Evolutionary conservation across 2,329 filamentous ascomycete species (phyloP), one percentile per base, ranked within the genome.

Genomic region (Fusarium goolgardi): DNA sequence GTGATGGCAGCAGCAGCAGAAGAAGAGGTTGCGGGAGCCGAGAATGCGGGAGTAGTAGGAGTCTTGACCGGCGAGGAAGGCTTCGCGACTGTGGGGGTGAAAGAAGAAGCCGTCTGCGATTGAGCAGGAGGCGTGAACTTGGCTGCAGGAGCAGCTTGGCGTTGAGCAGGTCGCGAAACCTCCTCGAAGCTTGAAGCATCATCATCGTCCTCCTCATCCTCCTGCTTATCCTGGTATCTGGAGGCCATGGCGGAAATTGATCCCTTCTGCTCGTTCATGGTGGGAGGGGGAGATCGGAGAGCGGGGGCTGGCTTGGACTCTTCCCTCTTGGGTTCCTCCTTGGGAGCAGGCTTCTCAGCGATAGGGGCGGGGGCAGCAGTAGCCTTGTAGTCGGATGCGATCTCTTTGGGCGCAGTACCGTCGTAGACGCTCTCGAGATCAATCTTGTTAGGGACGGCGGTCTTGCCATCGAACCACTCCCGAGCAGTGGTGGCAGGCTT

Each of bases 361-460:
- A 78, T 77, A 49, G 82, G 77, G 34, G 80, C 74, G 25, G 85
- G 78, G 25, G 83, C 75, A 1, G 84, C 78, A 50, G 82, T 78
- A 15, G 90, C 83, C 78, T 90, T 91, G 78, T 88, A 89, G 72
- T 92, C 88, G 9, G 89, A 82, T 7, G 91, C 77, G 20, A 97
- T 86, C 80, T 97, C 93, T 72, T 91, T 88, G 6, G 93, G 89
- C 8, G 90, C 91, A 65, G 87, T 87, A 55, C 94, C 94, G 40
- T 97, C 93, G 79, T 96, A 98, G 47, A 98, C 80, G 73, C 92
- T 94, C 79, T 96, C 94, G 73, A 99, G 88, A 70, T 96, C 95
- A 76, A 99, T 94, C 85, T 97, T 98, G 63, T 94, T 85, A 10
- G 96, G 94, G 41, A 96, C 80, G 10, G 84, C 93, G 18, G 91